phyloP scores from a whole-genome alignment of 805 yeast species.

The Torulaspora maleeae region DNA sequence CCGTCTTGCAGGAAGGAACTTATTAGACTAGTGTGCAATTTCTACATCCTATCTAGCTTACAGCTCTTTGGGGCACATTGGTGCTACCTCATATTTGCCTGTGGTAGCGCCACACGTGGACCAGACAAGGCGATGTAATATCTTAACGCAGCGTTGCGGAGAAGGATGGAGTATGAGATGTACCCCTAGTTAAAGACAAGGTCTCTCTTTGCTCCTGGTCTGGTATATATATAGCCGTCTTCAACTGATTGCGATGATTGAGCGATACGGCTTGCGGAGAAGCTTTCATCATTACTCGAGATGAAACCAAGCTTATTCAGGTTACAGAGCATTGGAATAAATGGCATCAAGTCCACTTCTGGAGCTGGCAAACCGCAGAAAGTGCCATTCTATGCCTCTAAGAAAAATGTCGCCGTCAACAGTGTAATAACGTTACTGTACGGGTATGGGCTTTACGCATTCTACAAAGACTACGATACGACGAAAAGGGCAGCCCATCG shows the following conservation, averaged over 20 bases:
- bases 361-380: constrained; percentile 1
- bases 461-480: constrained; percentile 21
- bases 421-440: constrained; percentile 18
- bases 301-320: constrained; percentile 10
- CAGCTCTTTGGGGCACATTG: background rate
- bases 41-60: too few species aligned
- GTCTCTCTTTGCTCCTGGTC: background rate
- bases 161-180: background rate
- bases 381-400: constrained; percentile 16
- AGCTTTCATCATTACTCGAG: background rate
- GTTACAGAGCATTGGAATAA: constrained; percentile 5
- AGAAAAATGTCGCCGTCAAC: constrained; percentile 14
- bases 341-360: constrained; percentile 1
- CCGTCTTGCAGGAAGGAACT: too few species aligned
- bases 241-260: too few species aligned
- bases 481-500: constrained; percentile 9
- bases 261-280: too few species aligned
- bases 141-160: background rate
- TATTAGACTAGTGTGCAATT: too few species aligned
- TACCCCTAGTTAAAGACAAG: constrained; percentile 1
- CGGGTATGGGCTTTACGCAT: constrained; percentile 20
- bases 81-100: too few species aligned
- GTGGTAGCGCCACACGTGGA: background rate
- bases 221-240: background rate
- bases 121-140: background rate